Evolutionary conservation across 2,329 filamentous ascomycete genomes (phyloP), one percentile per base, ranked within the genome.

Genomic region (Alternaria arbusti): DNA sequence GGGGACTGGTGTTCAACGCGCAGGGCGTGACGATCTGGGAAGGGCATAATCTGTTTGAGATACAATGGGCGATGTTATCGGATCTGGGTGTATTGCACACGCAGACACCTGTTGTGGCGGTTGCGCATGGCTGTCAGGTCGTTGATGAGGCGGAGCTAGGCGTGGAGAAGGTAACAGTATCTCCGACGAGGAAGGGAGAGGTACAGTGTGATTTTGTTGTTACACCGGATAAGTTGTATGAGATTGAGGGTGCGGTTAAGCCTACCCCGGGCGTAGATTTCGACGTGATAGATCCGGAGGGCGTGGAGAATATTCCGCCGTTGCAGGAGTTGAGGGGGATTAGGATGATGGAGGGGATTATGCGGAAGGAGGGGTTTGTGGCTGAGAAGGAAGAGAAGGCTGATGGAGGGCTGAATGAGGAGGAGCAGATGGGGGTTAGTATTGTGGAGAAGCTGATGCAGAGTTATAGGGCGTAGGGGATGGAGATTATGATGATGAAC

Each of bases 121-220:
- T 83, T 6, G 81, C 79, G 8, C 82, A 84, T 65, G 73, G 77
- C 17, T 83, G 81, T 58, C 82, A 84, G 68, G 74, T 83, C 10
- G 67, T 84, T 23, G 73, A 80, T 20, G 76, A 80, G 57, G 54
- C 45, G 3, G 57, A 56, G 10, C 30, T 69, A 6, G 67, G 68
- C 0, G 17, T 74, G 11, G 70, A 81, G 15, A 47, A 58, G 4
- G 61, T 73, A 44, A 64, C 56, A 23, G 30, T 32, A 32, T 32
- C 30, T 32, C 74, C 67, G 9, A 58, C 63, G 3, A 79, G 81
- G 51, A 62, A 66, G 1, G 82, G 78, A 54, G 81, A 83, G 65
- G 81, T 81, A 2, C 80, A 80, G 12, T 82, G 79, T 61, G 81
- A 84, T 62, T 76, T 78, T 40, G 70, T 84, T 9, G 68, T 81